Conservation (phyloP, 257 asterid species). For the Salvia splendens region DNA sequence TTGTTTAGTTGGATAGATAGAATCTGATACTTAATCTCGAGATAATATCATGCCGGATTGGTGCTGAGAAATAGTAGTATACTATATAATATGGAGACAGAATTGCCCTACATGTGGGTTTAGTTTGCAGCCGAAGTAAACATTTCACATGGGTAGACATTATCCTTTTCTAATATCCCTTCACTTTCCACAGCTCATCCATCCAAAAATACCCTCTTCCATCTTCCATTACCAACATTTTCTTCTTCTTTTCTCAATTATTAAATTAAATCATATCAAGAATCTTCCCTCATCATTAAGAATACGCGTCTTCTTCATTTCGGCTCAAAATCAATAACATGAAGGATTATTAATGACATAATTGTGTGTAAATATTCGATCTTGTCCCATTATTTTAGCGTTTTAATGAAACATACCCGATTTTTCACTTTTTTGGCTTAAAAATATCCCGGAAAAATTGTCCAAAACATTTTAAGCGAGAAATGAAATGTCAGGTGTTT, state of each 20-base stretch:
- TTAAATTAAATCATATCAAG: too few species aligned
- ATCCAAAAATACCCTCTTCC: constrained; percentile 33
- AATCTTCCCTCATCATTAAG: constrained; percentile 17
- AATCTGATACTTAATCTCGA: too few species aligned
- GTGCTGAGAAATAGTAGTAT: neutral
- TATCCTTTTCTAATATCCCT: constrained; percentile 43
- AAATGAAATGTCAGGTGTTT: too few species aligned
- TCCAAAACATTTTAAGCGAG: too few species aligned
- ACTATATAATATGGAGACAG: neutral
- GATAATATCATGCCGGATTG: too few species aligned
- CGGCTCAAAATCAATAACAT: neutral
- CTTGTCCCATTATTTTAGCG: too few species aligned
- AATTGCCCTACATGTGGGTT: constrained; percentile 62
- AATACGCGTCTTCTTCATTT: neutral
- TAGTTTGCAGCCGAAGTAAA: constrained; percentile 68
- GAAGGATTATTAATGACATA: too few species aligned
- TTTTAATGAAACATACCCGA: too few species aligned
- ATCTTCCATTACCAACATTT: constrained; percentile 14
- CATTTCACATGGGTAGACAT: constrained; percentile 72
- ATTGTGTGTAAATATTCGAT: too few species aligned
- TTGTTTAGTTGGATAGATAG: too few species aligned
- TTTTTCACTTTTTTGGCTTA: too few species aligned
- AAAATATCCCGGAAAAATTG: too few species aligned
- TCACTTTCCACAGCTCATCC: constrained; percentile 70
- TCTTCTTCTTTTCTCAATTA: neutral